A percentile compares a stretch with the other conserved stretches of the same genome.
These are phyloP conservation scores for Nyssa sinensis DNA, from an alignment of 148 eudicot species.

Conservation along the genomic window DNA sequence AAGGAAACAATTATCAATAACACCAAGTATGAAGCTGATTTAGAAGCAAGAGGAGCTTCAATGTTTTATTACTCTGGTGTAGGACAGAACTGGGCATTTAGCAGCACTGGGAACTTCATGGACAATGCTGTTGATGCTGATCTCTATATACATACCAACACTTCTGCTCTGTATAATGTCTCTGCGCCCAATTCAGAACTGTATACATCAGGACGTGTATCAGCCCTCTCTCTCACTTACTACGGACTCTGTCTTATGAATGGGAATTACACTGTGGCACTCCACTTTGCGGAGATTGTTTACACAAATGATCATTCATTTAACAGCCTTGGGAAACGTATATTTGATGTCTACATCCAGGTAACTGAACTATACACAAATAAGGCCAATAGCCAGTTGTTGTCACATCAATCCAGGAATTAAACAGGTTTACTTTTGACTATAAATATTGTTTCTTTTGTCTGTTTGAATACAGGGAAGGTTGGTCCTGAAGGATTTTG, in stretches of 20 bases:
- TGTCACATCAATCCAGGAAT: no score
- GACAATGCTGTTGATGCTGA: constrained; percentile 47
- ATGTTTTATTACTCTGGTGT: constrained; percentile 37
- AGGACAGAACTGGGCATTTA: constrained; percentile 52
- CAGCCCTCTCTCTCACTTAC: constrained; percentile 57
- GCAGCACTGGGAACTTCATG: constrained; percentile 62
- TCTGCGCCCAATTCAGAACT: constrained; percentile 22
- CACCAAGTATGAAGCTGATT: constrained; percentile 46
- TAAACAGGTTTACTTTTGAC: no score
- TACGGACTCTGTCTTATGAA: constrained; percentile 56
- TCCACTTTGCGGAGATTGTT: constrained; percentile 50
- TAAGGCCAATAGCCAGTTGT: no score
- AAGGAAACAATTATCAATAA: constrained; percentile 23
- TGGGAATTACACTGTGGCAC: constrained; percentile 51
- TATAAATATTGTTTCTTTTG: no score
- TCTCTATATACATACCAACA: constrained; percentile 34
- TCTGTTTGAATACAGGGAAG: constrained; percentile 31
- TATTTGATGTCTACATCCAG: constrained; percentile 59
- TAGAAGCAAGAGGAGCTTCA: constrained; percentile 51
- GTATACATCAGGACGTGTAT: constrained; percentile 45
- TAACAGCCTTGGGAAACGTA: constrained; percentile 46
- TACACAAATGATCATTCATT: constrained; percentile 37
- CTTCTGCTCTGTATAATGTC: constrained; percentile 28
- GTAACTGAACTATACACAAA: constrained; percentile 16
- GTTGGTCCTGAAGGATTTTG: constrained; percentile 52